These are phyloP conservation scores for Vaccinium vitisidaea DNA, from an alignment of 148 eudicot genomes.

Conservation along the genomic window DNA sequence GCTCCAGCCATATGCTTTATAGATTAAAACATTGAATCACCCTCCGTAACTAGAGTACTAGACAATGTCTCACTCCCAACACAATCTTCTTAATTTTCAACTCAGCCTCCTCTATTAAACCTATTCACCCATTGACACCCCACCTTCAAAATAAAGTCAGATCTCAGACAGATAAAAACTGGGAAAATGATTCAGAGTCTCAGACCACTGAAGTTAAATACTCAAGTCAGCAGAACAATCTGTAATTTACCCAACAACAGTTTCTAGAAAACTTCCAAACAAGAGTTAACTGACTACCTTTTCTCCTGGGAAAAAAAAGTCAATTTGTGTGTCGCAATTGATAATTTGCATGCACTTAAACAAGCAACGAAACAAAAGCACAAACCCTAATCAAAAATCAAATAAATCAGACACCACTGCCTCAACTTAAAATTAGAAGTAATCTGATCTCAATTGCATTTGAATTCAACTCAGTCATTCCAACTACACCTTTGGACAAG, in stretches of 20 bases:
- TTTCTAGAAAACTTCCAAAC: background rate
- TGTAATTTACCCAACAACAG: background rate
- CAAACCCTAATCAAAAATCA: background rate
- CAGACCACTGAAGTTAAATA: background rate
- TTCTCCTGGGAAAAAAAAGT: background rate
- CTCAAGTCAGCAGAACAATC: background rate
- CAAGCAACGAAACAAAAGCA: background rate
- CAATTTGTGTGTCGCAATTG: background rate
- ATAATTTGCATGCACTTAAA: background rate
- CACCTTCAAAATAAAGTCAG: background rate
- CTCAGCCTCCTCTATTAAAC: background rate
- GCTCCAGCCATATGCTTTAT: background rate
- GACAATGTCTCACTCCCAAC: background rate
- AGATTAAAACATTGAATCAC: background rate
- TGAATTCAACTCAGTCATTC: background rate
- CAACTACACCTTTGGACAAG: background rate
- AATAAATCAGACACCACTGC: background rate
- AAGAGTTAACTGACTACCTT: background rate
- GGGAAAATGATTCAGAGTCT: background rate
- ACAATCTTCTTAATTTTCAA: constrained; percentile 1
- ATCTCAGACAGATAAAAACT: background rate
- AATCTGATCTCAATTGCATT: background rate
- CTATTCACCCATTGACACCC: background rate
- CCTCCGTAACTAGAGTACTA: background rate
- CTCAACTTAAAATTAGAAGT: background rate